Evolutionary conservation across 208 protist genomes (phyloP).

Genomic region (Trypanosoma mega): DNA sequence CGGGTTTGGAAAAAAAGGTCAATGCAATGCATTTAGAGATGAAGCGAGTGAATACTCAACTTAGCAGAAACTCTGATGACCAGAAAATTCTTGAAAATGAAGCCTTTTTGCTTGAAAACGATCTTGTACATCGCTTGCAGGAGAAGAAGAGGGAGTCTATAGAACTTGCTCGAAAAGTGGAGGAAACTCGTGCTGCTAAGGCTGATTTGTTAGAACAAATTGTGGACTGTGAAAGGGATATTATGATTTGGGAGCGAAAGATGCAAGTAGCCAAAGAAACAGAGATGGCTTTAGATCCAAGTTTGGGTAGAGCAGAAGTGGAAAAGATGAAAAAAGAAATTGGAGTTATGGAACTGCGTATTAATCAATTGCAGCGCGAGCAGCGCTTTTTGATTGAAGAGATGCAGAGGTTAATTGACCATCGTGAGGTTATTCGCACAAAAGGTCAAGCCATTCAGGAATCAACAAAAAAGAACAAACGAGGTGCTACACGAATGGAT

Average conservation of each 20-base stretch:
- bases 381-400: conserved; percentile 93
- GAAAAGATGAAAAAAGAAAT: conserved; percentile 96
- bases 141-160: conserved; percentile 91
- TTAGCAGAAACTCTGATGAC: conserved; percentile 77
- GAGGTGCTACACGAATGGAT: conserved; percentile 63
- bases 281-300: conserved; percentile 94
- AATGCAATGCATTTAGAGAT: conserved; percentile 91
- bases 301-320: conserved; percentile 92
- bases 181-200: conserved; percentile 78
- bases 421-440: conserved; percentile 92
- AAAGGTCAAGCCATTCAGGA: conserved; percentile 88
- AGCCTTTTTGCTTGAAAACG: conserved; percentile 91
- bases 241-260: conserved; percentile 96
- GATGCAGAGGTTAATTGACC: conserved; percentile 94
- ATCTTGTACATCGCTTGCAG: conserved; percentile 86
- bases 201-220: conserved; percentile 83
- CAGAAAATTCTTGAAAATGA: conserved; percentile 85
- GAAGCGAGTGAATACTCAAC: conserved; percentile 91
- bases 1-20: conserved; percentile 76
- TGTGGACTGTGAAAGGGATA: conserved; percentile 91
- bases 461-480: conserved; percentile 55
- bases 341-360: conserved; percentile 92
- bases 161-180: conserved; percentile 85
- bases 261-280: conserved; percentile 96
- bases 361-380: conserved; percentile 89